A percentile compares a stretch with the other conserved stretches of the same genome.
These are phyloP conservation scores for Babesia sp. DNA, from an alignment of 169 alveolate species.

Conservation along the genomic window DNA sequence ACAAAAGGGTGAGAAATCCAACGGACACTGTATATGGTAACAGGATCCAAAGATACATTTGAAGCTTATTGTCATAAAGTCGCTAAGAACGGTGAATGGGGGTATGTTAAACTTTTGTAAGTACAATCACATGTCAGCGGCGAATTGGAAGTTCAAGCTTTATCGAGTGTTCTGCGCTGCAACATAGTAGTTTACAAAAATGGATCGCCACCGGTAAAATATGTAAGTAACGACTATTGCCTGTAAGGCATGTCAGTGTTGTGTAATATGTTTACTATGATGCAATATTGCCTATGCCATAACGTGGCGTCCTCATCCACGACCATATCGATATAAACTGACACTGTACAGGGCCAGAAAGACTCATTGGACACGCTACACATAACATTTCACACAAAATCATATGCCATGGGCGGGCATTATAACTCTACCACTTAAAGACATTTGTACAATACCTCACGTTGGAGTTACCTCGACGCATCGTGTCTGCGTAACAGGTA, in stretches of 20 bases:
- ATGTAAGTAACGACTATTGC: constrained; percentile 40
- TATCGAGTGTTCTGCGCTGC: constrained; percentile 34
- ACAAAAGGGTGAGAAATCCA: neutral
- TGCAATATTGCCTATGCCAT: too few species aligned
- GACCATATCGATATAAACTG: too few species aligned
- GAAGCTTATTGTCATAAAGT: constrained; percentile 46
- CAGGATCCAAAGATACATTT: constrained; percentile 4
- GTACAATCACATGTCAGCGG: constrained; percentile 16
- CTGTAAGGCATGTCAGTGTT: neutral
- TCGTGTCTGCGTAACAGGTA: constrained; percentile 73
- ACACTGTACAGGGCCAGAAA: neutral
- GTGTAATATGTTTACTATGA: neutral
- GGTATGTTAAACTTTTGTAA: constrained; percentile 8
- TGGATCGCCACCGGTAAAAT: constrained; percentile 6
- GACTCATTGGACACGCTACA: constrained; percentile 64
- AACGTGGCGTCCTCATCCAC: too few species aligned
- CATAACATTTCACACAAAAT: constrained; percentile 37
- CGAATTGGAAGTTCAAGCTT: constrained; percentile 39
- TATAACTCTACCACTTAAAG: constrained; percentile 45
- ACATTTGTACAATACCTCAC: neutral
- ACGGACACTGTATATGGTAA: too few species aligned
- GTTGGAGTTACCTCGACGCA: neutral
- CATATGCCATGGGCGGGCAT: constrained; percentile 55
- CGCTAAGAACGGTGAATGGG: constrained; percentile 65
- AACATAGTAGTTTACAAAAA: constrained; percentile 33